Percentiles rank a stretch among this genome's conserved stretches.
These are phyloP conservation scores for Kwoniella shandongensis DNA, from an alignment of 768 basidiomycete genomes.

Conservation along the genomic window DNA sequence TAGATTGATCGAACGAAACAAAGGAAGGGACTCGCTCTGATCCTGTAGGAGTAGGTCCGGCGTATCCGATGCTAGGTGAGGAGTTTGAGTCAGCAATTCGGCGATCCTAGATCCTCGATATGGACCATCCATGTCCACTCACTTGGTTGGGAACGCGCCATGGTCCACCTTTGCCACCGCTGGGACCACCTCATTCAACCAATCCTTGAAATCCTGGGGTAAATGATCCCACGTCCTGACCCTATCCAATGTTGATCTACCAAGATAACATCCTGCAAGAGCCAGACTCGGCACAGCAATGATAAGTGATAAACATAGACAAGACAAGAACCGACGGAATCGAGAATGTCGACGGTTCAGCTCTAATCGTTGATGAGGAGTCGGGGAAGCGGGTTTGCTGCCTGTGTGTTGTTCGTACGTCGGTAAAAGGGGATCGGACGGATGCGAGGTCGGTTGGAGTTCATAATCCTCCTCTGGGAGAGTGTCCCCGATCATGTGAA, in stretches of 20 bases:
- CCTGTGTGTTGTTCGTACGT: slow-evolving; percentile 24
- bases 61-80: slow-evolving; percentile 46
- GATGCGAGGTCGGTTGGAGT: slow-evolving; percentile 28
- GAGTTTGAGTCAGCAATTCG: neutral
- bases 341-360: slow-evolving; percentile 4
- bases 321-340: slow-evolving; percentile 21
- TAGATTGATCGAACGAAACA: neutral
- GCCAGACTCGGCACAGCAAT: slow-evolving; percentile 23
- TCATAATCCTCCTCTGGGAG: slow-evolving; percentile 39
- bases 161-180: slow-evolving; percentile 15
- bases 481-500: slow-evolving; percentile 10
- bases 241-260: slow-evolving; percentile 21
- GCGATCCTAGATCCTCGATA: neutral
- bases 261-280: slow-evolving; percentile 34
- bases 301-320: slow-evolving; percentile 27
- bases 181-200: slow-evolving; percentile 33
- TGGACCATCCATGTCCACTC: slow-evolving; percentile 12
- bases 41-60: slow-evolving; percentile 51
- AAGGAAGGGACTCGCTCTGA: slow-evolving; percentile 39
- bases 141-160: slow-evolving; percentile 50
- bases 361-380: slow-evolving; percentile 7
- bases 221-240: slow-evolving; percentile 35
- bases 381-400: slow-evolving; percentile 9
- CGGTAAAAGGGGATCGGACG: slow-evolving; percentile 38
- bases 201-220: slow-evolving; percentile 39